Conservation (phyloP, 1,284 basidiomycete species). For the Exsudoporus floridanus region DNA sequence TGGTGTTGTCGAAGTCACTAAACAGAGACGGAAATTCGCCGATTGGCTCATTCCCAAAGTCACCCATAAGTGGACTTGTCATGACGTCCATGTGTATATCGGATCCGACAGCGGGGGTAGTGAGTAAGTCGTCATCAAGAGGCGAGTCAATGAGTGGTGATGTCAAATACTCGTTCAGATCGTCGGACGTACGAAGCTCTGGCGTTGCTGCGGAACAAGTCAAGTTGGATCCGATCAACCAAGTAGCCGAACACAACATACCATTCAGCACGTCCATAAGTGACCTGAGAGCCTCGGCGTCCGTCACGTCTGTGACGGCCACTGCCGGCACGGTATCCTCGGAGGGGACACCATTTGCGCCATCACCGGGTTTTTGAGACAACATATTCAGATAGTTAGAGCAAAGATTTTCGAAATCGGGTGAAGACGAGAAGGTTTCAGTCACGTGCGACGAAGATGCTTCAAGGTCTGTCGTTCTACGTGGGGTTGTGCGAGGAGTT, state of each 20-base stretch:
- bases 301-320: constrained; percentile 21
- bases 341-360: constrained; percentile 16
- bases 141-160: constrained; percentile 55
- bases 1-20: constrained; percentile 6
- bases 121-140: constrained; percentile 52
- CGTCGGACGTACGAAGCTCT: constrained; percentile 37
- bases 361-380: constrained; percentile 36
- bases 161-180: constrained; percentile 43
- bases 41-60: constrained; percentile 37
- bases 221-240: background rate
- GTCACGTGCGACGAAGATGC: constrained; percentile 14
- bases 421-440: constrained; percentile 22
- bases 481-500: constrained; percentile 56
- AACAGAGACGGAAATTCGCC: constrained; percentile 31
- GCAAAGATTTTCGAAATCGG: constrained; percentile 40
- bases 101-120: constrained; percentile 49
- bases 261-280: constrained; percentile 47
- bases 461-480: constrained; percentile 37
- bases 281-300: constrained; percentile 39
- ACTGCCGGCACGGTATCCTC: constrained; percentile 16
- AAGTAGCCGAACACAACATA: constrained; percentile 13
- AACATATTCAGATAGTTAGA: constrained; percentile 53
- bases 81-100: constrained; percentile 44
- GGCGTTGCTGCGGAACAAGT: constrained; percentile 30
- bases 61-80: constrained; percentile 36